Evolutionary conservation across 345 rosid species (phyloP).

Genomic region (Theobroma cacao): DNA sequence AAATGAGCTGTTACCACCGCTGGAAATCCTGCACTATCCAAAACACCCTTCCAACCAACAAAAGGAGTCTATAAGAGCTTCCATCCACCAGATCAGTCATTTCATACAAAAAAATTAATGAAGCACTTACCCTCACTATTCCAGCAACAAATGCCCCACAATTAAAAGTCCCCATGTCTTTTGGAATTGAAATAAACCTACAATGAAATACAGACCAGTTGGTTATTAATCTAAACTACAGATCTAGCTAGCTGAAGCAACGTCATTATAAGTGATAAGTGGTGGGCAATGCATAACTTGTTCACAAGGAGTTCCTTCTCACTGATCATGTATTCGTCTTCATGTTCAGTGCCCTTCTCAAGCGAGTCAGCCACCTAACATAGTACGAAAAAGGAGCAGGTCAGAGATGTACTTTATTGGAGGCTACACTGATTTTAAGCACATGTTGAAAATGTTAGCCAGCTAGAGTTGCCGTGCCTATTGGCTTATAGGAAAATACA

Average conservation of each 20-base stretch:
- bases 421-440: background rate
- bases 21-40: conserved; percentile 91
- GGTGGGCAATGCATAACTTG: conserved; percentile 41
- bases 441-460: background rate
- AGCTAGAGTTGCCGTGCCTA: background rate
- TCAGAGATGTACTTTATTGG: background rate
- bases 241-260: background rate
- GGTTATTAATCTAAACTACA: background rate
- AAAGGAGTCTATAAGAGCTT: conserved; percentile 17
- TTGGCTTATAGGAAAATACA: background rate
- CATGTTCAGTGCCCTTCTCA: conserved; percentile 99
- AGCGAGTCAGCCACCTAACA: conserved; percentile 93
- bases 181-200: conserved; percentile 93
- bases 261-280: background rate
- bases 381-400: background rate
- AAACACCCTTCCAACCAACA: conserved; percentile 65
- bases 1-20: conserved; percentile 98
- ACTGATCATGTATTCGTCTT: conserved; percentile 99
- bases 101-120: background rate
- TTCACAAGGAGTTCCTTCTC: conserved; percentile 98
- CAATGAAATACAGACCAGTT: conserved; percentile 5
- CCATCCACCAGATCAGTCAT: background rate
- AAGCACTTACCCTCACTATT: conserved; percentile 70
- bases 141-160: conserved; percentile 99
- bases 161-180: conserved; percentile 98